Evolutionary conservation across 2,329 filamentous ascomycete genomes (phyloP).

Genomic region (Aaosphaeria pasadenensis): DNA sequence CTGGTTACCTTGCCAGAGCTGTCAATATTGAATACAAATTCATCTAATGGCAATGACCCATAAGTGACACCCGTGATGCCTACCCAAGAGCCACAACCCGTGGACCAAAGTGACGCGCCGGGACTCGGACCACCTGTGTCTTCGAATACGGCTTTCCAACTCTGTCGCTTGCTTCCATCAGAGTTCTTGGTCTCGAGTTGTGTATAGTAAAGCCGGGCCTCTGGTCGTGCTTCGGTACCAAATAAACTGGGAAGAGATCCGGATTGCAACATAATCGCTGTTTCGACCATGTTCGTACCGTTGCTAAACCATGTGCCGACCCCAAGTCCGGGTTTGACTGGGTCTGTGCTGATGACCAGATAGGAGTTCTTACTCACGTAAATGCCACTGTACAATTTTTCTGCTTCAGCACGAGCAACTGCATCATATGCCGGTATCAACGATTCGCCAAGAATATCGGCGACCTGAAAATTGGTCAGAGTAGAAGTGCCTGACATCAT

Average conservation of each 20-base stretch:
- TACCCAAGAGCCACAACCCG: conserved; percentile 21
- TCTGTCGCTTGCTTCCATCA: conserved; percentile 9
- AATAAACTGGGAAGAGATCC: conserved; percentile 1
- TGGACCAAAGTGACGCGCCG: conserved; percentile 15
- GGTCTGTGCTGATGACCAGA: conserved; percentile 7
- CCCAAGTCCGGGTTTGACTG: conserved; percentile 11
- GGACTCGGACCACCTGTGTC: conserved; percentile 13
- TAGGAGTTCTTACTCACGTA: conserved; percentile 10
- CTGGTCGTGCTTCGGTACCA: not conserved
- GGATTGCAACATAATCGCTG: conserved; percentile 10
- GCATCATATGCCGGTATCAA: conserved; percentile 14
- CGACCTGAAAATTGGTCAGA: conserved; percentile 7
- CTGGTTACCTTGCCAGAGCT: conserved; percentile 15
- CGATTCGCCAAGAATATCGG: conserved; percentile 9
- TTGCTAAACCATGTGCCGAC: conserved; percentile 12
- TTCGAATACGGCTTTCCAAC: conserved; percentile 21
- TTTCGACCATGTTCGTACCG: conserved; percentile 15
- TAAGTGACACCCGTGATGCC: conserved; percentile 19
- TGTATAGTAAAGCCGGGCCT: conserved; percentile 19
- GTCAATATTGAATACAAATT: conserved; percentile 22
- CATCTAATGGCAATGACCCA: conserved; percentile 18
- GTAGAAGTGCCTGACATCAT: conserved; percentile 11
- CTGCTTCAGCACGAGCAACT: conserved; percentile 12
- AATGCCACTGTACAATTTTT: conserved; percentile 8
- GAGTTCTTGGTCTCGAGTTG: conserved; percentile 11